Base-by-base conservation (phyloP, 495 filamentous ascomycete genomes). In the Echria macrotheca region DNA sequence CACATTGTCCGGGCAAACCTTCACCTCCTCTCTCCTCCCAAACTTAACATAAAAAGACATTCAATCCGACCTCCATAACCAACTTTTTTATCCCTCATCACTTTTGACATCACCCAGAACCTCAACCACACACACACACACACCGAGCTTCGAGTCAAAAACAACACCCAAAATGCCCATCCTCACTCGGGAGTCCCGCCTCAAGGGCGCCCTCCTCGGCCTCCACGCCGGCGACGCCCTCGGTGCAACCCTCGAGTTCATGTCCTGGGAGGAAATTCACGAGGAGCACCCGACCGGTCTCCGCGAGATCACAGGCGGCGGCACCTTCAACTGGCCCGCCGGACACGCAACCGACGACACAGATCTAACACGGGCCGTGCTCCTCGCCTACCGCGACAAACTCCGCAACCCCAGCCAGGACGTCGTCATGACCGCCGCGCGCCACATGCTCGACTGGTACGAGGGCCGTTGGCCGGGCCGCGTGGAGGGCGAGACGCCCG, bases 221-320 rank as follows among this genome's bases (percentile, higher is more conserved):
- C 54, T 67, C 15, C 64, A 67, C 50, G 61, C 64, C 0, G 64
- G 61, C 52, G 64, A 67, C 44, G 38, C 55, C 28, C 61, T 67
- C 28, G 64, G 64, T 23, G 59, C 64, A 1, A 65, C 59, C 12
- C 24, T 60, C 23, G 64, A 67, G 25, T 67, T 67, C 46, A n/a
- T 31, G 3, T 29, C 55, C 9, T 61, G 57, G 55, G 51, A 54
- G 8, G 1, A 37, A n/a, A 61, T 67, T 51, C 28, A 31, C 3
- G 4, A 2, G 15, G 1, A 36, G 0, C 26, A 57, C 21, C 64
- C 59, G 24, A 5, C 50, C 4, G 56, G 56, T 23, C 17, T 60
- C 6, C 50, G 57, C 17, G 50, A 61, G 33, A 59, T 67, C 23
- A 40, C 56, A 33, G 64, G 61, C 41, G 64, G 64, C 17, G 64